These are phyloP conservation scores for Aureobasidium sp. DNA, from an alignment of 2,329 filamentous ascomycete species.

Conservation along the genomic window DNA sequence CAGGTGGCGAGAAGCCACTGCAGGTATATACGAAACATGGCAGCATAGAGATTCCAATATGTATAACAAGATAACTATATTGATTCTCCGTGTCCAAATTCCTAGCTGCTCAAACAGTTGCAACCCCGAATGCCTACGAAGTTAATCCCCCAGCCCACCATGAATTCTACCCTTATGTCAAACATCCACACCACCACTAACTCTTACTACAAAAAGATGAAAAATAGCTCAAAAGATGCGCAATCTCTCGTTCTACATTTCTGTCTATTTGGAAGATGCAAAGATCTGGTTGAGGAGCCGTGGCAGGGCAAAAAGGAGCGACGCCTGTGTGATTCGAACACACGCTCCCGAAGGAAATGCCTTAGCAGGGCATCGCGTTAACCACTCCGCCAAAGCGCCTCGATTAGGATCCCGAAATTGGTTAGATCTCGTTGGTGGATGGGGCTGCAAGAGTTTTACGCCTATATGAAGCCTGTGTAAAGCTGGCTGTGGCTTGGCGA, in stretches of 20 bases:
- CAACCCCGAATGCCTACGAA: neutral
- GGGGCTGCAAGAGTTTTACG: no score
- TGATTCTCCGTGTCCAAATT: neutral
- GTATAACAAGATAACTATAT: no score
- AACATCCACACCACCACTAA: neutral
- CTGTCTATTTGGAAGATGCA: neutral
- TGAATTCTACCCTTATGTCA: neutral
- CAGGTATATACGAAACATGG: no score
- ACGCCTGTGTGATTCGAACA: slow-evolving; percentile 13
- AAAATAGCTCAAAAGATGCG: neutral
- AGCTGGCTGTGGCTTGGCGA: no score
- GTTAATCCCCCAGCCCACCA: neutral
- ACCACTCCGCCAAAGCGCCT: slow-evolving; percentile 15
- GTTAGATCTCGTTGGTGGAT: neutral
- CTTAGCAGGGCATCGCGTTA: slow-evolving; percentile 15
- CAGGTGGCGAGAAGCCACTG: no score
- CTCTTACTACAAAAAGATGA: neutral
- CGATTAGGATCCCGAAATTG: neutral
- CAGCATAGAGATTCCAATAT: no score
- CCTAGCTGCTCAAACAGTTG: neutral
- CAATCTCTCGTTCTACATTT: neutral
- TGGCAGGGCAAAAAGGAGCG: neutral
- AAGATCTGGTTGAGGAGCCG: neutral
- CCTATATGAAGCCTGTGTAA: no score
- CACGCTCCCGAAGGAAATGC: slow-evolving; percentile 10